These are phyloP conservation scores for Exserohilum turcica DNA, from an alignment of 2,329 filamentous ascomycete species.

Conservation along the genomic window DNA sequence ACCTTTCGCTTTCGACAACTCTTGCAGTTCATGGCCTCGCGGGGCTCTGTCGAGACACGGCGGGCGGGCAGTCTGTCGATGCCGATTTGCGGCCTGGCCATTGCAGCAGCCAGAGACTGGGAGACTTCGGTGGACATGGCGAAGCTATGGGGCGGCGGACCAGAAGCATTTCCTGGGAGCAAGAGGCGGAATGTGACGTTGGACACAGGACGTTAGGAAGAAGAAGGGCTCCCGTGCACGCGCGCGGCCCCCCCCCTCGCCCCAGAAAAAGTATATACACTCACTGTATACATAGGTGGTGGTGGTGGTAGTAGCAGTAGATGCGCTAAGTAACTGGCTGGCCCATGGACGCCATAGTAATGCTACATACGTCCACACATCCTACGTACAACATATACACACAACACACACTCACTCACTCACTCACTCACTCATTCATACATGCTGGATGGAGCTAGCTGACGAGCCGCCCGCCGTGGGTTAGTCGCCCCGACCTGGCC, in stretches of 20 bases:
- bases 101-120: conserved; percentile 48
- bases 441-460: too few relatives aligned
- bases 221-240: conserved; percentile 20
- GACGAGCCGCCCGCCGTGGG: conserved; percentile 22
- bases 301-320: too few relatives aligned
- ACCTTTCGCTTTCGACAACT: conserved; percentile 93
- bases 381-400: too few relatives aligned
- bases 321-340: too few relatives aligned
- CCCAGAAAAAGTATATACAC: conserved; percentile 31
- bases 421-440: too few relatives aligned
- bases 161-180: conserved; percentile 44
- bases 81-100: conserved; percentile 77
- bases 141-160: conserved; percentile 25
- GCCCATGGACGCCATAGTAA: too few relatives aligned
- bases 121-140: conserved; percentile 42
- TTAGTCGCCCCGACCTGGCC: conserved; percentile 36
- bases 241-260: background rate
- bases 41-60: conserved; percentile 73
- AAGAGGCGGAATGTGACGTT: conserved; percentile 15
- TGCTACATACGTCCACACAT: too few relatives aligned
- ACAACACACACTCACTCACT: too few relatives aligned
- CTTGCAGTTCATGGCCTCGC: conserved; percentile 95
- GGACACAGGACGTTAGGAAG: conserved; percentile 30
- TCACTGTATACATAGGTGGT: too few relatives aligned
- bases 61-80: conserved; percentile 78